Conservation (phyloP, 2,329 filamentous ascomycete genomes). For the Fusarium nygamai region DNA sequence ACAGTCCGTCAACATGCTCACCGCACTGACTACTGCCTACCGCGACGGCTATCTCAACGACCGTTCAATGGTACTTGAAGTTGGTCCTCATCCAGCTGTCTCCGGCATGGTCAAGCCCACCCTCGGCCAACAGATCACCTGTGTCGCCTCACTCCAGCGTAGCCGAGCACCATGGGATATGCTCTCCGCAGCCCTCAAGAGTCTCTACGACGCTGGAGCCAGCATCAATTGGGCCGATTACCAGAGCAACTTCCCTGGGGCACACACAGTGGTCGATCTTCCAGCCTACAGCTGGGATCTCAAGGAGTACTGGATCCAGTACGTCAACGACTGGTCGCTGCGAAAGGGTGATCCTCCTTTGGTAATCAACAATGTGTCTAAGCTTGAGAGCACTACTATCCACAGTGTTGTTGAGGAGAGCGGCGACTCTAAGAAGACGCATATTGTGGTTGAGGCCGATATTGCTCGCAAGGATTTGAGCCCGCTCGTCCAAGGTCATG, state of each 20-base stretch:
- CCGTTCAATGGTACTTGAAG: conserved; percentile 22
- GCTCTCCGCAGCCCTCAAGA: conserved; percentile 12
- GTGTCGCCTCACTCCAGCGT: conserved; percentile 24
- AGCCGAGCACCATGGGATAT: conserved; percentile 20
- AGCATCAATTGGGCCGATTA: conserved; percentile 43
- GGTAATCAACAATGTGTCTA: conserved; percentile 7
- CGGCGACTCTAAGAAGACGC: conserved; percentile 20
- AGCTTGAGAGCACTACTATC: conserved; percentile 31
- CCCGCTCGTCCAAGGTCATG: conserved; percentile 27
- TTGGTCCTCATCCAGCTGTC: conserved; percentile 34
- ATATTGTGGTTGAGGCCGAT: conserved; percentile 30
- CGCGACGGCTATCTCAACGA: conserved; percentile 5
- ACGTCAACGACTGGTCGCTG: conserved; percentile 75
- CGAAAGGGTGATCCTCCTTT: conserved; percentile 62
- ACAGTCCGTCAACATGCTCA: conserved; percentile 32
- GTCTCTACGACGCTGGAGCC: conserved; percentile 18
- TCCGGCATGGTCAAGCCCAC: conserved; percentile 31
- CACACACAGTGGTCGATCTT: conserved; percentile 61
- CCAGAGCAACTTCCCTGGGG: conserved; percentile 34
- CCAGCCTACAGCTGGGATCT: conserved; percentile 78
- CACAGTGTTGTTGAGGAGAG: conserved; percentile 31
- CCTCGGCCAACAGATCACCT: conserved; percentile 19
- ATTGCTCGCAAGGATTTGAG: conserved; percentile 34
- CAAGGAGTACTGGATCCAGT: conserved; percentile 76
- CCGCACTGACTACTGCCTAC: conserved; percentile 1